These are phyloP conservation scores for Curvularia verruculosa DNA, from an alignment of 2,329 filamentous ascomycete species.

Conservation along the genomic window DNA sequence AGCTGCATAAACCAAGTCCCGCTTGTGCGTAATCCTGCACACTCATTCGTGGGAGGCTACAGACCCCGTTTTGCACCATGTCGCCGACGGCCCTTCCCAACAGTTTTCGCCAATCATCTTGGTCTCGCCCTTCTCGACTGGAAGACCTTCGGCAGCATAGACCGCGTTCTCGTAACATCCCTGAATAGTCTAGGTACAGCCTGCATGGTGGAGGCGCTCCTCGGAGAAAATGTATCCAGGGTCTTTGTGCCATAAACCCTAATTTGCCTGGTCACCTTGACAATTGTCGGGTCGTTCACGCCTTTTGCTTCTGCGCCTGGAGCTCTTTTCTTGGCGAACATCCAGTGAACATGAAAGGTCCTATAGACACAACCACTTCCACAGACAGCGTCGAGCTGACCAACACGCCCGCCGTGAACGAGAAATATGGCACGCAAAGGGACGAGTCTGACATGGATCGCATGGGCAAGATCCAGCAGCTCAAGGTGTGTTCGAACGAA, in stretches of 20 bases:
- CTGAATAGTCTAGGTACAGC: neutral
- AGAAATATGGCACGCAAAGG: slow-evolving; percentile 6
- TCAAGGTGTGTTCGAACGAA: slow-evolving; percentile 12
- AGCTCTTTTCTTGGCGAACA: neutral
- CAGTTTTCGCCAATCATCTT: slow-evolving; percentile 1
- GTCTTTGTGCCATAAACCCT: neutral
- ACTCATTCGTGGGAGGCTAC: neutral
- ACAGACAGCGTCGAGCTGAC: slow-evolving; percentile 4
- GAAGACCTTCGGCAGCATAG: neutral
- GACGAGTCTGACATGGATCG: slow-evolving; percentile 29
- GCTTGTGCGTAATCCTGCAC: neutral
- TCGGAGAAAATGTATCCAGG: neutral
- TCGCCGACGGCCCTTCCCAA: slow-evolving; percentile 3
- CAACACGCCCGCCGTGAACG: neutral
- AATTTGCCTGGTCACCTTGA: neutral
- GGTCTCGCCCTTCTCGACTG: neutral
- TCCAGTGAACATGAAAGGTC: slow-evolving; percentile 6
- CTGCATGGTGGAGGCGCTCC: neutral
- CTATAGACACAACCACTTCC: neutral
- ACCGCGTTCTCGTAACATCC: neutral
- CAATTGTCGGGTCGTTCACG: neutral
- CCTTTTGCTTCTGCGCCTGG: neutral
- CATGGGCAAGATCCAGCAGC: slow-evolving; percentile 27
- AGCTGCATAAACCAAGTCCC: slow-evolving; percentile 1
- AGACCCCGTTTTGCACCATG: neutral